Conservation (phyloP, 2,329 filamentous ascomycete genomes). For the Thelonectria rubi region DNA sequence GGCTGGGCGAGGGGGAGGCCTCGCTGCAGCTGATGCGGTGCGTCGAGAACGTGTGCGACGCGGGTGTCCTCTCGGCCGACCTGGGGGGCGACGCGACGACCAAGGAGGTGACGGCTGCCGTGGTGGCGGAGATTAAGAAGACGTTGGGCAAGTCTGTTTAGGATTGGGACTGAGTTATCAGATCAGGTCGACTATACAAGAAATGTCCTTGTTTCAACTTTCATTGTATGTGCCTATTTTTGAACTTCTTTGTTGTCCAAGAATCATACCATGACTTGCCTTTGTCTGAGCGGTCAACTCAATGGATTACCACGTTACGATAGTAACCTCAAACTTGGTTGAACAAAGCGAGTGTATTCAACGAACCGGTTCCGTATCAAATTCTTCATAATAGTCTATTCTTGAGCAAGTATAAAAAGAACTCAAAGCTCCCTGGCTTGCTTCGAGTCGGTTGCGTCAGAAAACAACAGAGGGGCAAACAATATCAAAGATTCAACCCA, state of each 20-base stretch:
- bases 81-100: constrained; percentile 58
- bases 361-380: too few species aligned
- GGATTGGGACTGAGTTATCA: constrained; percentile 3
- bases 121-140: constrained; percentile 40
- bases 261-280: too few species aligned
- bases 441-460: neutral
- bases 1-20: constrained; percentile 64
- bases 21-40: constrained; percentile 58
- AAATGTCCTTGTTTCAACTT: neutral
- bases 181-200: neutral
- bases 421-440: too few species aligned
- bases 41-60: constrained; percentile 62
- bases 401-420: too few species aligned
- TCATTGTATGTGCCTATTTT: too few species aligned
- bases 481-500: too few species aligned
- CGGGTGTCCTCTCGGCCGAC: constrained; percentile 62
- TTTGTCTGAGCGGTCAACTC: too few species aligned
- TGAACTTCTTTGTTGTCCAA: too few species aligned
- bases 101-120: constrained; percentile 48
- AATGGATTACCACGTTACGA: too few species aligned
- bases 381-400: too few species aligned
- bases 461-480: neutral
- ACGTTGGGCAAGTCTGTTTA: constrained; percentile 25
- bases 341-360: too few species aligned
- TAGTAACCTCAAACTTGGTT: too few species aligned